These are phyloP conservation scores for Drechmeria coniospora DNA, from an alignment of 2,329 filamentous ascomycete genomes.

Conservation along the genomic window DNA sequence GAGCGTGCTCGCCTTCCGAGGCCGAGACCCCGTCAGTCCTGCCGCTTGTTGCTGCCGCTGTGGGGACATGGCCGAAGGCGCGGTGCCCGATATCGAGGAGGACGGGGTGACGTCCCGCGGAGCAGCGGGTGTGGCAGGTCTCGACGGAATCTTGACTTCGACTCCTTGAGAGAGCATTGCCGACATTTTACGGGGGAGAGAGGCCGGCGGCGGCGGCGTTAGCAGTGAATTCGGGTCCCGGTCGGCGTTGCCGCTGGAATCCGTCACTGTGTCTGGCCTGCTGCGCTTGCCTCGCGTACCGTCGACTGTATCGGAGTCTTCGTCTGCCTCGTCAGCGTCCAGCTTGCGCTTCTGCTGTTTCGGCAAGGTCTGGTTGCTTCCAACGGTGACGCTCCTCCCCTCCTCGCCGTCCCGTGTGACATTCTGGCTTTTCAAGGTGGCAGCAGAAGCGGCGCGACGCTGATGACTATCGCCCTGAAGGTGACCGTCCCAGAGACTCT, in stretches of 20 bases:
- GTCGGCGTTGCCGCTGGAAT: conserved; percentile 3
- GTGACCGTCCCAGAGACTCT: conserved; percentile 53
- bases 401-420: not conserved
- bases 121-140: conserved; percentile 45
- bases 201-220: conserved; percentile 5
- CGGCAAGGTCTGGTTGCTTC: too few species aligned
- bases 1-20: too few species aligned
- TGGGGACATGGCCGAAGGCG: too few species aligned
- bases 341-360: conserved; percentile 22
- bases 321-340: conserved; percentile 16
- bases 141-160: conserved; percentile 47
- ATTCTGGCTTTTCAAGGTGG: conserved; percentile 1
- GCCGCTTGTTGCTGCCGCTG: too few species aligned
- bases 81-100: conserved; percentile 22
- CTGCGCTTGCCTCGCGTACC: conserved; percentile 28
- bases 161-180: conserved; percentile 37
- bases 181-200: conserved; percentile 34
- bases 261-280: conserved; percentile 24
- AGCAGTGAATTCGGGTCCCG: conserved; percentile 4
- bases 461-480: conserved; percentile 29
- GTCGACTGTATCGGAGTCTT: conserved; percentile 19
- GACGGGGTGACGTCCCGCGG: conserved; percentile 25
- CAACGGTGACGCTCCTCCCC: not conserved
- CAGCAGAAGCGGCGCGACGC: conserved; percentile 6
- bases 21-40: too few species aligned